Evolutionary conservation across 2,329 filamentous ascomycete species (phyloP).

Genomic region (Colletotrichum cordylinicola): DNA sequence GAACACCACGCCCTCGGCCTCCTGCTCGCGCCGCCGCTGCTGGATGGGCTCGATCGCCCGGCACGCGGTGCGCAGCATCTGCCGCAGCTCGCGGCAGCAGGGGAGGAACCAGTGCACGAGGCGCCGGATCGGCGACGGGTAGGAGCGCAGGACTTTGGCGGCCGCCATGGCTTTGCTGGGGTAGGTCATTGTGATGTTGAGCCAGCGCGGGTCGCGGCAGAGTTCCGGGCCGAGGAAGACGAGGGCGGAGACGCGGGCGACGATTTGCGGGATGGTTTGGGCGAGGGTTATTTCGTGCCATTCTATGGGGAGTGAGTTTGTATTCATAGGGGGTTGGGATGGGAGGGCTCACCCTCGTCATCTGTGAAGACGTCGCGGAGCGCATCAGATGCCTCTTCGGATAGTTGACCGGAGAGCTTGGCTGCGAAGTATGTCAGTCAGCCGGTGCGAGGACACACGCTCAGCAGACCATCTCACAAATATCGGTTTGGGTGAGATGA

Average conservation of each 20-base stretch:
- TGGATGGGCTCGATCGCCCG: conserved; percentile 39
- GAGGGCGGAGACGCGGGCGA: conserved; percentile 54
- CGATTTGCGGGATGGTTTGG: conserved; percentile 27
- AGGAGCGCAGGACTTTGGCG: conserved; percentile 42
- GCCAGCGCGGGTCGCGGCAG: conserved; percentile 53
- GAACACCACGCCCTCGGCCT: conserved; percentile 28
- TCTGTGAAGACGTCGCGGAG: background rate
- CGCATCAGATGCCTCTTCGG: background rate
- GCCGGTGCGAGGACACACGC: background rate
- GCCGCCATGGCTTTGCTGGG: conserved; percentile 43
- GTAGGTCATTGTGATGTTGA: conserved; percentile 48
- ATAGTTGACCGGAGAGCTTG: background rate
- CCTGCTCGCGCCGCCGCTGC: conserved; percentile 28
- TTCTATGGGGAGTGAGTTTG: conserved; percentile 21
- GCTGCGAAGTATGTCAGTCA: background rate
- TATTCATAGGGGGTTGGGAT: background rate
- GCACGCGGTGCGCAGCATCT: conserved; percentile 40
- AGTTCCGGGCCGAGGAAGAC: conserved; percentile 52
- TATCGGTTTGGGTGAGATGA: background rate
- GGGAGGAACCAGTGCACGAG: conserved; percentile 52
- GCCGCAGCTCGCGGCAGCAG: conserved; percentile 38
- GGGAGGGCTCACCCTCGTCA: background rate
- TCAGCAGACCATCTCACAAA: background rate
- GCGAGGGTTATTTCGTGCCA: conserved; percentile 12
- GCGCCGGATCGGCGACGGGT: conserved; percentile 42